phyloP scores from a whole-genome alignment of 78 protist genomes.

The Trichosphaerium sp. region DNA sequence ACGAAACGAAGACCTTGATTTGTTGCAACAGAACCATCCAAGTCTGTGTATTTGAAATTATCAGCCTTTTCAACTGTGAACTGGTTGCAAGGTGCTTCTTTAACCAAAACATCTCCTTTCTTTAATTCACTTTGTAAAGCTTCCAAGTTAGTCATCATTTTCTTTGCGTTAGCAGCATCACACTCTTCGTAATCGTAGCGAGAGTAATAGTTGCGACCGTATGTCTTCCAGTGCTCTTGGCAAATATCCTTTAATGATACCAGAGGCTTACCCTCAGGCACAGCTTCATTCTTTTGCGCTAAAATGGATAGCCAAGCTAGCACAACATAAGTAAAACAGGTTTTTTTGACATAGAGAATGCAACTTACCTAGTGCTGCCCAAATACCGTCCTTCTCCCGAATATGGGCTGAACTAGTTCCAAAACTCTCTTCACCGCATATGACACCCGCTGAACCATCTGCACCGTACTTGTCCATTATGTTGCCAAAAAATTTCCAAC shows the following conservation, averaged over 20 bases:
- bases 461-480: slow-evolving; percentile 95
- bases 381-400: slow-evolving; percentile 97
- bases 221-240: slow-evolving; percentile 67
- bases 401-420: slow-evolving; percentile 93
- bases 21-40: slow-evolving; percentile 56
- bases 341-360: no score
- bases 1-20: slow-evolving; percentile 76
- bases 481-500: slow-evolving; percentile 98
- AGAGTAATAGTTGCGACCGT: slow-evolving; percentile 84
- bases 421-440: slow-evolving; percentile 94
- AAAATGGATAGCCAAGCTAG: slow-evolving; percentile 76
- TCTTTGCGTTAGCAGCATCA: slow-evolving; percentile 38
- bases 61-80: slow-evolving; percentile 33
- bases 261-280: slow-evolving; percentile 4
- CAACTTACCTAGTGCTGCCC: slow-evolving; percentile 56
- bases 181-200: slow-evolving; percentile 83
- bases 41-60: slow-evolving; percentile 80
- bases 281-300: slow-evolving; percentile 18
- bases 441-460: slow-evolving; percentile 15
- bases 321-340: no score
- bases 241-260: slow-evolving; percentile 62
- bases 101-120: not conserved
- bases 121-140: not conserved
- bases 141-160: slow-evolving; percentile 34
- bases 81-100: not conserved